Conservation (phyloP, 1,284 basidiomycete species). For the Afroboletus lepidellus region DNA sequence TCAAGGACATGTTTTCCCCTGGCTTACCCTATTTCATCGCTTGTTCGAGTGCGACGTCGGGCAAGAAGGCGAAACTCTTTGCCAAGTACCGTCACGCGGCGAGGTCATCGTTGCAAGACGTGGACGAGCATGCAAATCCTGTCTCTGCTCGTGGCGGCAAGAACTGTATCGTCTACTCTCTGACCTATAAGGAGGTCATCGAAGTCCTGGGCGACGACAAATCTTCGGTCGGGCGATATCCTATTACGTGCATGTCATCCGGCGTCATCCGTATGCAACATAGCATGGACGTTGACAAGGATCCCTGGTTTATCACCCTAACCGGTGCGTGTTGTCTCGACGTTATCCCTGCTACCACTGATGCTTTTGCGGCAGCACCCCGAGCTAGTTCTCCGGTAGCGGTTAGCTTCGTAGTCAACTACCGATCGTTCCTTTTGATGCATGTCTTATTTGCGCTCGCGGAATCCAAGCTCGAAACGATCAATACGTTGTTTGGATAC, state of each 20-base stretch:
- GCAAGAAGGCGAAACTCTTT: constrained; percentile 18
- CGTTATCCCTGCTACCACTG: background rate
- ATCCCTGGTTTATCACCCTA: constrained; percentile 11
- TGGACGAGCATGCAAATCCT: constrained; percentile 13
- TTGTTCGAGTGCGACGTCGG: constrained; percentile 21
- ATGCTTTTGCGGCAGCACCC: constrained; percentile 14
- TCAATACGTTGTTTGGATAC: constrained; percentile 19
- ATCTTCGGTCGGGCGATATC: background rate
- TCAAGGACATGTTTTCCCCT: constrained; percentile 26
- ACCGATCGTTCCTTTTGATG: constrained; percentile 21
- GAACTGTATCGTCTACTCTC: constrained; percentile 18
- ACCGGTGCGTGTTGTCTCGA: constrained; percentile 5
- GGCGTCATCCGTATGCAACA: constrained; percentile 23
- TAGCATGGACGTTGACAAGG: constrained; percentile 11
- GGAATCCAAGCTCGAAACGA: constrained; percentile 17
- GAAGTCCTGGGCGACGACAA: constrained; percentile 8
- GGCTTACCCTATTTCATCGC: constrained; percentile 24
- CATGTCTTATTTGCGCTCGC: constrained; percentile 21
- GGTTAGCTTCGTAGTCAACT: constrained; percentile 16
- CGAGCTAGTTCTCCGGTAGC: constrained; percentile 21
- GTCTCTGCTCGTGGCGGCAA: constrained; percentile 14
- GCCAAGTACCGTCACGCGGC: constrained; percentile 18
- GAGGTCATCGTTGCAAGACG: constrained; percentile 8
- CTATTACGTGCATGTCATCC: constrained; percentile 16
- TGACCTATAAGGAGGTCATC: constrained; percentile 13